Base-by-base conservation (phyloP, 73 alveolate species). In the Paramecium sonneborni region DNA sequence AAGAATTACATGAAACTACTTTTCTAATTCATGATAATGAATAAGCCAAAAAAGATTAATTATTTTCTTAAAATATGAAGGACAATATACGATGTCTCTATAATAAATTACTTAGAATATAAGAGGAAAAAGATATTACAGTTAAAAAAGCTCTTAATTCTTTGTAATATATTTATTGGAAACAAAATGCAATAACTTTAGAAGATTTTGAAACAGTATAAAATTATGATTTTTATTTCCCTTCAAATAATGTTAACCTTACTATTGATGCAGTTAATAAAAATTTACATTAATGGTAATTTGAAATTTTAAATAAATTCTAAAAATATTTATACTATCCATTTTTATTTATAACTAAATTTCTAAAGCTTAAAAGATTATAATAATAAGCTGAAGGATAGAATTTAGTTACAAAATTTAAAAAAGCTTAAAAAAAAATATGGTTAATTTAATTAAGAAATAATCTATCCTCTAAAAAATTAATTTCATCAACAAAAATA, bases 271-370 rank as follows among this genome's bases (percentile, higher is more conserved):
- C 44, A 14, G 32, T 23, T 1, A 30, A 79, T 44, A 30, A 38
- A 14, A 46, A 46, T 43, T 10, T 24, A 20, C 15, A 39, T 24
- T 23, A 28, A 28, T 79, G 90, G 90, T 21, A 79, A 62, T 24
- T 11, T 30, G 43, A 26, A 7, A 79, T 79, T 43, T 44, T 79
- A 20, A 38, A 3, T 6, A 79, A 18, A 79, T 79, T 21, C 43
- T 14, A 24, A 79, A 38, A 43, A 10, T 79, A 79, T 23, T 11
- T 79, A 62, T 79, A 11, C 11, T 18, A 79, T 79, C 90, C 90
- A 24, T 79, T 79, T 43, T 20, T 38, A 30, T 79, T 30, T 46
- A 79, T 79, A 5, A 37, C 44, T 8, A 72, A 72, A 35, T 72
- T 35, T 72, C 18, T 72, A 10, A 32, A 38, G 20, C 44, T 72